Evolutionary conservation across 306 rosid species (phyloP).

Genomic region (Quercus berberidifolia): DNA sequence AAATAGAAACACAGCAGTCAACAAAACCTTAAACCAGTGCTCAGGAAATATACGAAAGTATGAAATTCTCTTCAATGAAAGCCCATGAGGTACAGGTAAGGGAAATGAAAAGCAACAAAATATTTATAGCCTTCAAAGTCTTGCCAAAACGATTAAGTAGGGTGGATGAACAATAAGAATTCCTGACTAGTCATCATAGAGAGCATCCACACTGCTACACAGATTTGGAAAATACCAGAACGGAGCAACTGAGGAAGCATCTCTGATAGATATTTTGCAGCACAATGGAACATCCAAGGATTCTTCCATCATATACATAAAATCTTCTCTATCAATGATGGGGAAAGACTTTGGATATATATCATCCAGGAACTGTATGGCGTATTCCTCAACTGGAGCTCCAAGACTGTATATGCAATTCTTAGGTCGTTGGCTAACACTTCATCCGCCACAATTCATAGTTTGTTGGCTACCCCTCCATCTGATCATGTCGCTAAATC

Average conservation of each 20-base stretch:
- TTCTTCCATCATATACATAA: too few relatives aligned
- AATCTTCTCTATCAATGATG: not conserved
- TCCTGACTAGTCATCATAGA: not conserved
- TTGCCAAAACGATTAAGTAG: too few relatives aligned
- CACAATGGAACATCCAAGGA: not conserved
- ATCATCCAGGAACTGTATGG: not conserved
- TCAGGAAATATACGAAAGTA: too few relatives aligned
- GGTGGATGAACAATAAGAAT: too few relatives aligned
- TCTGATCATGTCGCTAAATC: not conserved
- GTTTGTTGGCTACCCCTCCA: not conserved
- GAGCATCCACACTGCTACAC: not conserved
- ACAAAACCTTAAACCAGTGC: too few relatives aligned
- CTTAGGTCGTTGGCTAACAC: not conserved
- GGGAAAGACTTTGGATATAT: not conserved
- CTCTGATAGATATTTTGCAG: too few relatives aligned
- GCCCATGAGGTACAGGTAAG: too few relatives aligned
- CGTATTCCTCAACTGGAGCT: not conserved
- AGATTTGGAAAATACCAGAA: not conserved
- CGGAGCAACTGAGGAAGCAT: too few relatives aligned
- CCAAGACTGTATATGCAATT: not conserved
- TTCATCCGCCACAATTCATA: not conserved
- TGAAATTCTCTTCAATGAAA: too few relatives aligned
- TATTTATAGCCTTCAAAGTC: too few relatives aligned
- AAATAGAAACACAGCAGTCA: too few relatives aligned
- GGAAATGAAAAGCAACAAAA: too few relatives aligned